Conservation (phyloP, 2,329 filamentous ascomycete genomes). For the Bipolaris cookei region DNA sequence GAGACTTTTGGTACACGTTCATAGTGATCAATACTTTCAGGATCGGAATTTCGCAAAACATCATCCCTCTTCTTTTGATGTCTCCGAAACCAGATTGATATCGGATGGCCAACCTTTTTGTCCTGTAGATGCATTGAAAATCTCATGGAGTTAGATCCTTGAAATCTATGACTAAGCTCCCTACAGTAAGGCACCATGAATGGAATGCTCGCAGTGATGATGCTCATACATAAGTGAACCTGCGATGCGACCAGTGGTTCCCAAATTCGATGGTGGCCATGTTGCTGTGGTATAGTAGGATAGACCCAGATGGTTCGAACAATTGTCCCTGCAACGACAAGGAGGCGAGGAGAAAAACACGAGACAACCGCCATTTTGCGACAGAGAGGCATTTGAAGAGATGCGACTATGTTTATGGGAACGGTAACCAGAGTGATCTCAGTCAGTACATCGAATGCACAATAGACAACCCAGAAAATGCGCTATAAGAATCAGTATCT, state of each 20-base stretch:
- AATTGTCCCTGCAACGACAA: slow-evolving; percentile 36
- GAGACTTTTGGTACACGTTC: slow-evolving; percentile 29
- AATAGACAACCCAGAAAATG: slow-evolving; percentile 45
- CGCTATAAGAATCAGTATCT: slow-evolving; percentile 31
- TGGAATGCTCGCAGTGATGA: slow-evolving; percentile 44
- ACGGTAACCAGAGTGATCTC: slow-evolving; percentile 42
- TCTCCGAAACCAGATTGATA: slow-evolving; percentile 19
- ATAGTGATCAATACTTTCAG: slow-evolving; percentile 13
- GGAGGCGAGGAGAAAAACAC: slow-evolving; percentile 42
- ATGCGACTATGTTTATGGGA: slow-evolving; percentile 40
- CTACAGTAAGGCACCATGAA: slow-evolving; percentile 43
- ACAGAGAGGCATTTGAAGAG: slow-evolving; percentile 31
- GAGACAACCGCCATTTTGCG: slow-evolving; percentile 38
- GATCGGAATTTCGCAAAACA: slow-evolving; percentile 21
- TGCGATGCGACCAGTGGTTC: slow-evolving; percentile 36
- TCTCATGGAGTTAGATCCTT: slow-evolving; percentile 21
- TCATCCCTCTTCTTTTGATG: slow-evolving; percentile 20
- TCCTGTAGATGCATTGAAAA: slow-evolving; percentile 15
- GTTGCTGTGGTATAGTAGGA: slow-evolving; percentile 36
- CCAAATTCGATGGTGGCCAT: slow-evolving; percentile 39
- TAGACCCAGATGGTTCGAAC: slow-evolving; percentile 41
- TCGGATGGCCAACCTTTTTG: slow-evolving; percentile 12
- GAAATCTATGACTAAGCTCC: slow-evolving; percentile 24
- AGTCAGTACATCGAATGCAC: slow-evolving; percentile 41
- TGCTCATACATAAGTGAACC: slow-evolving; percentile 37